These are phyloP conservation scores for Fusarium sp. DNA, from an alignment of 2,329 filamentous ascomycete species.

Conservation along the genomic window DNA sequence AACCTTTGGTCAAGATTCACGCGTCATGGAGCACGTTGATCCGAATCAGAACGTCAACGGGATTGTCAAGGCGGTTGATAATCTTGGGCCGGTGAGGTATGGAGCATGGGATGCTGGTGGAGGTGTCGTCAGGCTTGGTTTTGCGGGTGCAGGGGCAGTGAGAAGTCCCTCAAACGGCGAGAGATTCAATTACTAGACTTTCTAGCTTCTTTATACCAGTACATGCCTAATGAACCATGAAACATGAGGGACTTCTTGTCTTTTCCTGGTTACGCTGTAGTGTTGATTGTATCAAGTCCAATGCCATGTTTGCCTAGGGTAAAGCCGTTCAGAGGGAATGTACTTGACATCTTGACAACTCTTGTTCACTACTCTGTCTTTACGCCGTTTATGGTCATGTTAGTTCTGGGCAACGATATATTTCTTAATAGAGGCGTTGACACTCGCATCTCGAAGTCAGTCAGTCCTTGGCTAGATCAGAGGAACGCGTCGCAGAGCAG, in stretches of 20 bases:
- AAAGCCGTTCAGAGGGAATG: neutral
- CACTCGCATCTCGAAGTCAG: neutral
- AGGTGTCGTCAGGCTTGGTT: conserved; percentile 33
- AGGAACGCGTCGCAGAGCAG: neutral
- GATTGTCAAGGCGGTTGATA: conserved; percentile 24
- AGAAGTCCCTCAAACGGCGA: conserved; percentile 36
- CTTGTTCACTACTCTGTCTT: neutral
- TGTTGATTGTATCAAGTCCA: neutral
- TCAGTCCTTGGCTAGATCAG: neutral
- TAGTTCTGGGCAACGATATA: neutral
- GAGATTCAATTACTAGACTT: conserved; percentile 32
- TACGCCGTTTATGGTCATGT: neutral
- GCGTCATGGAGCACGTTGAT: conserved; percentile 33
- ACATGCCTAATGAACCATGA: neutral
- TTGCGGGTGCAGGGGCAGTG: conserved; percentile 27
- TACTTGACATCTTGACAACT: neutral
- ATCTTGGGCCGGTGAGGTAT: conserved; percentile 31
- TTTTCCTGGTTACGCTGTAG: neutral
- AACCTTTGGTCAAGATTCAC: conserved; percentile 24
- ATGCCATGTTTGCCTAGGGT: neutral
- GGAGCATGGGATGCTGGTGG: conserved; percentile 38
- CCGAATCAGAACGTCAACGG: conserved; percentile 34
- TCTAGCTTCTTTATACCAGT: neutral
- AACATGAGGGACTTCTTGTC: neutral
- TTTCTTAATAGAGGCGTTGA: neutral